Base-by-base conservation (phyloP, 805 yeast genomes). In the Kodamaea lidongshanica region DNA sequence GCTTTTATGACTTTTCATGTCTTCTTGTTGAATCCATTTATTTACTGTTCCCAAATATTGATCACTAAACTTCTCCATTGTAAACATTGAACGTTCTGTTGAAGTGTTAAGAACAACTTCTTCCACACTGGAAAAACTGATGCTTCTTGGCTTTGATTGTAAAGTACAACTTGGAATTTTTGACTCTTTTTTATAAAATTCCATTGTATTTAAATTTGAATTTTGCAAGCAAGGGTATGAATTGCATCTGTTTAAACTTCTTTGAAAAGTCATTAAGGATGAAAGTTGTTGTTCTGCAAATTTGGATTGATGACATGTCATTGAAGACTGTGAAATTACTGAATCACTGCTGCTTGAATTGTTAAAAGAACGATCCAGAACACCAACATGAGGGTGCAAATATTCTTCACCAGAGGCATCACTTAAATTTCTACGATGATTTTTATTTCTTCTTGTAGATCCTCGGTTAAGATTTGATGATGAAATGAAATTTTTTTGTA, bases 181-280 rank as follows among this genome's bases (percentile, higher is more conserved):
- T n/a, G 28, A 25, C 4, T 28, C 35, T 21, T 35, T 34, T 12
- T 38, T 39, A 3, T 39, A 25, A n/a, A 33, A 42, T 25, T 48
- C 57, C 9, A 51, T 27, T 6, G 42, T 27, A 14, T 44, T 43
- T 8, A 56, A 28, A 31, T 50, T 54, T 11, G 34, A 31, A 14
- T 49, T 52, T 3, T 25, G 15, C n/a, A 25, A 33, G 4, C 39
- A 44, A 1, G 69, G 67, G 25, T 19, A 59, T 1, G 68, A 61
- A 33, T 50, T 58, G 29, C 70, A 46, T 18, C 70, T 37, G 33
- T 52, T 54, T 39, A 58, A 44, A 7, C 27, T 25, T 11, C 24
- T 18, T 10, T 36, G 44, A 28, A 48, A 41, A 12, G 24, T 20
- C 27, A 30, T 16, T 15, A 44, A 24, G 10, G 41, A 37, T 12